Evolutionary conservation across 2,329 filamentous ascomycete genomes (phyloP).

Genomic region (Epichloe sibirici): DNA sequence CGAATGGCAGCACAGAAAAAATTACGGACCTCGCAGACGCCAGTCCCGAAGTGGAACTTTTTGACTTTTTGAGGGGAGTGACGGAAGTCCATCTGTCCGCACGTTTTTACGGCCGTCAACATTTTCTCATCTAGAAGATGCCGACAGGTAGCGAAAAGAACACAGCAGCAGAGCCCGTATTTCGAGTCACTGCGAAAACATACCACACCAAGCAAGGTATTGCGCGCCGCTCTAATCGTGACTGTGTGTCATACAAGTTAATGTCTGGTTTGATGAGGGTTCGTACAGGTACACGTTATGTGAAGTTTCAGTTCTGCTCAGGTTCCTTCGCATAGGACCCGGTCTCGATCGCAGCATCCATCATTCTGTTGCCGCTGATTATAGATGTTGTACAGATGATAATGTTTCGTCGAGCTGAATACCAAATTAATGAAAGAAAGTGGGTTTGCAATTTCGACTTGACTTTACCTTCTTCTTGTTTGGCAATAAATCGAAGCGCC

Average conservation of each 20-base stretch:
- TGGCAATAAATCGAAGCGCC: slow-evolving; percentile 78
- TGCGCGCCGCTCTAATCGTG: neutral
- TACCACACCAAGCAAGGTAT: neutral
- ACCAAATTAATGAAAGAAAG: neutral
- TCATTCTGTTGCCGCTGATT: slow-evolving; percentile 78
- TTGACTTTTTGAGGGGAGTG: too few species aligned
- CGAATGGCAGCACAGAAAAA: slow-evolving; percentile 5
- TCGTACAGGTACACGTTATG: slow-evolving; percentile 1
- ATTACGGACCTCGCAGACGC: slow-evolving; percentile 9
- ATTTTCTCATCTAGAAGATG: neutral
- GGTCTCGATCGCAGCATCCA: slow-evolving; percentile 73
- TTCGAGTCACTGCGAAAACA: neutral
- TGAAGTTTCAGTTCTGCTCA: neutral
- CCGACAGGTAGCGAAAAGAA: neutral
- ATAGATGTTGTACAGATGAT: slow-evolving; percentile 89
- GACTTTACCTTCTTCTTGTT: slow-evolving; percentile 60
- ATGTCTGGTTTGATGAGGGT: neutral
- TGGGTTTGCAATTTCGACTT: neutral
- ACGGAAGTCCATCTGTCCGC: neutral
- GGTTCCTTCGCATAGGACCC: slow-evolving; percentile 37
- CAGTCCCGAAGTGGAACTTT: slow-evolving; percentile 4
- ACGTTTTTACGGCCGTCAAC: neutral
- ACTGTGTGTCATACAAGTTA: neutral
- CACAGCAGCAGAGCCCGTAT: neutral
- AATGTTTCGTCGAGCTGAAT: slow-evolving; percentile 59